A percentile compares a stretch with the other conserved stretches of the same genome.
These are phyloP conservation scores for Chalciporus chontae DNA, from an alignment of 768 basidiomycete species.

Conservation along the genomic window DNA sequence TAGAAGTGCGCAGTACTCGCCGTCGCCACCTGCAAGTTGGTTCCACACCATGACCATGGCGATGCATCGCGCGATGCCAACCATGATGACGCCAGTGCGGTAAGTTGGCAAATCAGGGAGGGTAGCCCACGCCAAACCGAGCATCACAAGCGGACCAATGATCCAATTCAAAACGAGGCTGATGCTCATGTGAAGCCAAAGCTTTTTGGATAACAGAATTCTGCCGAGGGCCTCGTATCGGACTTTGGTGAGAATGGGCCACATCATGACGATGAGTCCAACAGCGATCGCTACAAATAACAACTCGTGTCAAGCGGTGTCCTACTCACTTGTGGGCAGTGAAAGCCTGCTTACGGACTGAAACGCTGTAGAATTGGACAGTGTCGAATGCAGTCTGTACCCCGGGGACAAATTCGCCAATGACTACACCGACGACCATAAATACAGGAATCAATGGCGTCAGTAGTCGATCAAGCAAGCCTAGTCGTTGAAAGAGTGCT, in stretches of 20 bases:
- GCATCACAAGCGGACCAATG: slow-evolving; percentile 77
- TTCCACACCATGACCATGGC: slow-evolving; percentile 87
- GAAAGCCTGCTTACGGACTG: slow-evolving; percentile 39
- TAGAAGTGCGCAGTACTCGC: slow-evolving; percentile 72
- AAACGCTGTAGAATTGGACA: slow-evolving; percentile 63
- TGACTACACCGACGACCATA: slow-evolving; percentile 75
- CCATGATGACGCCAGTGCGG: slow-evolving; percentile 77
- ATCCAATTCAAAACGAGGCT: slow-evolving; percentile 79
- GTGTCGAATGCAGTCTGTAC: slow-evolving; percentile 63
- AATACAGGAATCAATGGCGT: slow-evolving; percentile 62
- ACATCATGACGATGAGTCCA: slow-evolving; percentile 86
- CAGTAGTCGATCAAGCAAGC: slow-evolving; percentile 56
- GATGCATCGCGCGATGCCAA: slow-evolving; percentile 44
- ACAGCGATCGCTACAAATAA: slow-evolving; percentile 52
- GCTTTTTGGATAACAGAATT: slow-evolving; percentile 45
- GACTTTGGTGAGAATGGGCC: slow-evolving; percentile 75
- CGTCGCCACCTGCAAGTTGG: slow-evolving; percentile 63
- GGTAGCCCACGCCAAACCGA: slow-evolving; percentile 82
- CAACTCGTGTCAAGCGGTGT: too few relatives aligned
- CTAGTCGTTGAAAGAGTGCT: slow-evolving; percentile 42
- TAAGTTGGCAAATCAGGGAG: slow-evolving; percentile 75
- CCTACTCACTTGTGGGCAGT: too few relatives aligned
- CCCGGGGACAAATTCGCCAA: slow-evolving; percentile 62
- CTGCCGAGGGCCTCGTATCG: slow-evolving; percentile 68
- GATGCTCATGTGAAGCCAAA: slow-evolving; percentile 69